Evolutionary conservation across 495 filamentous ascomycete species (phyloP), one percentile per base, ranked within the genome.

Genomic region (Penicillium canariense): DNA sequence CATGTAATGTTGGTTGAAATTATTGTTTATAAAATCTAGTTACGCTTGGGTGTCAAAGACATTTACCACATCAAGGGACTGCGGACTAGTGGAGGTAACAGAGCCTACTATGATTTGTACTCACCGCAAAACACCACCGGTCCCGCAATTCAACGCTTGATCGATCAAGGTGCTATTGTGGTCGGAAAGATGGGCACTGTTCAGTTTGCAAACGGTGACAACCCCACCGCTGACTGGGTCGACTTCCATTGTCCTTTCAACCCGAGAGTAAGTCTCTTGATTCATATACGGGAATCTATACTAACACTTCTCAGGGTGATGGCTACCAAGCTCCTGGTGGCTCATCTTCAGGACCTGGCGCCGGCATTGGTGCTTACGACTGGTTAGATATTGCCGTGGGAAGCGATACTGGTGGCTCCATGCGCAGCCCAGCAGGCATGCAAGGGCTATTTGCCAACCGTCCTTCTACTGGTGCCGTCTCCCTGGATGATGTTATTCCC

Each of bases 121-220:
- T 52, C 65, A 6, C 50, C 63, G 2, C 50, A 57, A 3, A 71
- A 65, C 1, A 47, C 57, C 23, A 77, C 68, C 2, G 71, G 65
- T 12, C 43, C 66, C 12, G 65, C 65, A 15, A 63, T 79, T 9
- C 67, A 75, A 42, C 52, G 58, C 8, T 67, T 81, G 1, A 53
- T 79, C 11, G 63, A 75, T 48, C 61, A 66, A 1, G 77, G 78
- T n/a, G 77, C 72, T n/a, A 58, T 79, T 7, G 51, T 80, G 26
- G 69, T 81, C 0, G 78, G 78, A 2, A 80, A 80, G 50, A 74
- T 71, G 31, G 75, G 74, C 27, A 76, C 76, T 0, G 68, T 63
- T 10, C 77, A 81, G 52, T 74, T 81, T 50, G 71, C 75, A 9
- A 70, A 73, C 22, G 71, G 72, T 2, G 67, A 76, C 34, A 55